phyloP scores from a whole-genome alignment of 371 early-diverging fungal genomes.

The Rhizopus microsporus region DNA sequence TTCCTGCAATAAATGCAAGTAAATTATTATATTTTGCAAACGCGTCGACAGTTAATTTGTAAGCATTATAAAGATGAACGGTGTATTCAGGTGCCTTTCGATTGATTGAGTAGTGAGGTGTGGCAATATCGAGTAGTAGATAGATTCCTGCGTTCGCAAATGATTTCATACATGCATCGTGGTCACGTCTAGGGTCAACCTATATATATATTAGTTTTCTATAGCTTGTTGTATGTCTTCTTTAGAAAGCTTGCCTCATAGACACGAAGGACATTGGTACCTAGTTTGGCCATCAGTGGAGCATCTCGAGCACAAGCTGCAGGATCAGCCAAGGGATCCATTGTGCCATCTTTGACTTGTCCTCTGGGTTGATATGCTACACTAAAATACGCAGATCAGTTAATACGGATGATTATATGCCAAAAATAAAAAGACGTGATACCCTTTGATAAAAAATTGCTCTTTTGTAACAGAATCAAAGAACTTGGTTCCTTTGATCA shows the following conservation, averaged over 20 bases:
- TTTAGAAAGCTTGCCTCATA: constrained; percentile 54
- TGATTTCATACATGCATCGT: constrained; percentile 75
- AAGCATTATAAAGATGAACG: constrained; percentile 54
- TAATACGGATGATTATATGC: too few relatives aligned
- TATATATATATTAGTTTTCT: constrained; percentile 1
- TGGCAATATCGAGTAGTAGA: constrained; percentile 69
- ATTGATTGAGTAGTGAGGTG: constrained; percentile 65
- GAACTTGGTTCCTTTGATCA: constrained; percentile 71
- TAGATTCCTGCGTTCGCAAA: constrained; percentile 74
- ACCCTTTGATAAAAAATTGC: constrained; percentile 81
- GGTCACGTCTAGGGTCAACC: constrained; percentile 66
- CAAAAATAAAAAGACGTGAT: constrained; percentile 2
- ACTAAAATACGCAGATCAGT: constrained; percentile 11
- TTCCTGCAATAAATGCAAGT: constrained; percentile 79
- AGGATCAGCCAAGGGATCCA: constrained; percentile 68
- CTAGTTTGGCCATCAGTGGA: constrained; percentile 65
- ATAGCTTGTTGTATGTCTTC: background rate
- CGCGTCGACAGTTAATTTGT: constrained; percentile 63
- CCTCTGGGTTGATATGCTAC: constrained; percentile 77
- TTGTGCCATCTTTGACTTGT: constrained; percentile 19
- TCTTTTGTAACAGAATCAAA: constrained; percentile 72
- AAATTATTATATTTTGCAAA: constrained; percentile 68
- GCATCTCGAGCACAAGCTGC: constrained; percentile 70
- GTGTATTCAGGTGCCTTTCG: constrained; percentile 70
- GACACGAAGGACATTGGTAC: constrained; percentile 77